phyloP scores from a whole-genome alignment of 2,329 filamentous ascomycete genomes.

The Rutstroemia sp. region DNA sequence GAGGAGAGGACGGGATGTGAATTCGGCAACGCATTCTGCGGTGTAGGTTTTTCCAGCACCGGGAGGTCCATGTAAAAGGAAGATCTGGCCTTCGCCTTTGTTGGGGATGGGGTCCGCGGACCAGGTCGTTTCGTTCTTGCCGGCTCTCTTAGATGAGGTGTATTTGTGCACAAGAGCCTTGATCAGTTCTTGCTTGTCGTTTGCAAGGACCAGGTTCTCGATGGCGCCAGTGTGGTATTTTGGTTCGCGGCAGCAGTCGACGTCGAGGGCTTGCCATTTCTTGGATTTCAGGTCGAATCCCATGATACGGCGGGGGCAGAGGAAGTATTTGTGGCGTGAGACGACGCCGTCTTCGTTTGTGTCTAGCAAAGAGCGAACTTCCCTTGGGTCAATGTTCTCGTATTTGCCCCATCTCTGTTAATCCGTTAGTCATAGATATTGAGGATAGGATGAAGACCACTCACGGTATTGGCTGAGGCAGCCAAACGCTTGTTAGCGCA shows the following conservation, averaged over 20 bases:
- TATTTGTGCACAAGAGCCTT: constrained; percentile 20
- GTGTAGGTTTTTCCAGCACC: constrained; percentile 21
- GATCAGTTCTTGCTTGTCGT: constrained; percentile 18
- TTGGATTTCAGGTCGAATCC: constrained; percentile 21
- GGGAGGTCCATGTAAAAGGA: constrained; percentile 19
- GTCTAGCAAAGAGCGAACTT: constrained; percentile 10
- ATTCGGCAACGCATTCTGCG: constrained; percentile 23
- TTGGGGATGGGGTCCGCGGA: constrained; percentile 16
- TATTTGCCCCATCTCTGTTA: constrained; percentile 15
- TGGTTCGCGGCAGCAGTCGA: constrained; percentile 16
- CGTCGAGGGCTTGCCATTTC: constrained; percentile 19
- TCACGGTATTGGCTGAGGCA: constrained; percentile 13
- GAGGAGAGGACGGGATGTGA: constrained; percentile 19
- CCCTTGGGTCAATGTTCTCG: constrained; percentile 17
- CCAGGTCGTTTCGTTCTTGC: constrained; percentile 10
- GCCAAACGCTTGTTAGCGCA: constrained; percentile 15
- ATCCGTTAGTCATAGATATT: not conserved
- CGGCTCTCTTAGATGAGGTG: constrained; percentile 6
- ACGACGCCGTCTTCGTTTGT: constrained; percentile 4
- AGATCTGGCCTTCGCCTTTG: constrained; percentile 22
- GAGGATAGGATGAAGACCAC: not conserved
- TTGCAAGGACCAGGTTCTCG: constrained; percentile 16
- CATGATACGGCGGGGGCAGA: constrained; percentile 18
- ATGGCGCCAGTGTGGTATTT: constrained; percentile 17
- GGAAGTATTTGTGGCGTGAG: constrained; percentile 16